Percentiles rank a stretch among this genome's conserved stretches.
Evolutionary conservation across 768 basidiomycete species (phyloP).

Genomic region (Boletus reticuloceps): DNA sequence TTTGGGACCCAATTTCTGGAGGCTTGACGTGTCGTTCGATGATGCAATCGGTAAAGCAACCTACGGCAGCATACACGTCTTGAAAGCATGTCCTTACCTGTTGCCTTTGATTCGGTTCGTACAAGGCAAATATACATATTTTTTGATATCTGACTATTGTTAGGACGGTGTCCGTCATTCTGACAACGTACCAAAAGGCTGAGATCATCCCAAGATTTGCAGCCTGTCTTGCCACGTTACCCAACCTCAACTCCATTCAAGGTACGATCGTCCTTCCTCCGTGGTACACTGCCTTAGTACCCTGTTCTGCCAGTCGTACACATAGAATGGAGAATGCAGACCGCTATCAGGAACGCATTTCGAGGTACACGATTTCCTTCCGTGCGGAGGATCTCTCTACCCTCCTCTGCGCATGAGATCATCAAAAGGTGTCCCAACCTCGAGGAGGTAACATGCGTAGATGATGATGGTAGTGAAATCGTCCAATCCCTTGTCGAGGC

Average conservation of each 20-base stretch:
- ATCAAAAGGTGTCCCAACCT: constrained; percentile 9
- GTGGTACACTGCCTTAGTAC: neutral
- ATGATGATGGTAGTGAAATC: neutral
- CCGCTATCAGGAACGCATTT: constrained; percentile 6
- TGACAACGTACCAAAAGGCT: neutral
- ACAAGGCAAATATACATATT: neutral
- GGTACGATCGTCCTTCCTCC: neutral
- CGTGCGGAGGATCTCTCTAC: constrained; percentile 4
- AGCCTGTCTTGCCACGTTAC: neutral
- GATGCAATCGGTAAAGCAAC: neutral
- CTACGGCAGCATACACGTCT: neutral
- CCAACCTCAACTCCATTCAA: constrained; percentile 10
- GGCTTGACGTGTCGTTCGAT: neutral
- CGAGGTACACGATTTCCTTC: constrained; percentile 5
- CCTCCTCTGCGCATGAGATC: constrained; percentile 4
- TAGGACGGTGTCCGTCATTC: constrained; percentile 1
- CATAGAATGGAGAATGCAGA: neutral
- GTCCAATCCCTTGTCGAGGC: no score
- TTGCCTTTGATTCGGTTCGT: constrained; percentile 5
- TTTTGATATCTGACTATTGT: neutral
- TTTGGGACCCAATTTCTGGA: neutral
- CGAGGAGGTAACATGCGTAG: constrained; percentile 6
- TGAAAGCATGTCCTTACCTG: constrained; percentile 3
- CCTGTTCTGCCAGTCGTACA: constrained; percentile 3
- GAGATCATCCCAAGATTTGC: constrained; percentile 8